A percentile compares a stretch with the other conserved stretches of the same genome.
Conservation (phyloP, 148 eudicot species). For the Nepenthes gracilis region DNA sequence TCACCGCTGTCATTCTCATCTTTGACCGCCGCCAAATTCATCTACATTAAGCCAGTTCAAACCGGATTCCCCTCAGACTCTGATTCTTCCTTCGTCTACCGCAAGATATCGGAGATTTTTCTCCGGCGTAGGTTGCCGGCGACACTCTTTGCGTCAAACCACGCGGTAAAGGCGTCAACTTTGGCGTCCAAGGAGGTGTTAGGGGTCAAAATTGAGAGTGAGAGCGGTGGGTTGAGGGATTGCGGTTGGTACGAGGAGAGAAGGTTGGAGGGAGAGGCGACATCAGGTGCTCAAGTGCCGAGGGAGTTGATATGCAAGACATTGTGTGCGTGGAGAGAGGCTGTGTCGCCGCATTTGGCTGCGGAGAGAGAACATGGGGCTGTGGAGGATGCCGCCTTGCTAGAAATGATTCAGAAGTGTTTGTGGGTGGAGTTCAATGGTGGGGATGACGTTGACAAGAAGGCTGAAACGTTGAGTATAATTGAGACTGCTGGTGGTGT, state of each 20-base stretch:
- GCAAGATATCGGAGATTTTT: conserved; percentile 30
- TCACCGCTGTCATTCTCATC: conserved; percentile 9
- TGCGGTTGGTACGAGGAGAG: conserved; percentile 43
- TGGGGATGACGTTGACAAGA: conserved; percentile 4
- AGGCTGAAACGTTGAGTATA: conserved; percentile 31
- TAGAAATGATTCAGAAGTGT: conserved; percentile 41
- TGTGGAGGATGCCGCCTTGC: conserved; percentile 41
- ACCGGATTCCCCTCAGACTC: conserved; percentile 87
- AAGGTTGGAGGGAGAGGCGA: conserved; percentile 25
- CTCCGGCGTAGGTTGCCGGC: conserved; percentile 10
- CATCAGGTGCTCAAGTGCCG: conserved; percentile 4
- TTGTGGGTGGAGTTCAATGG: conserved; percentile 22
- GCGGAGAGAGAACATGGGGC: conserved; percentile 54
- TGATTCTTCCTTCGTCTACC: conserved; percentile 64
- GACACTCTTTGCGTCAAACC: conserved; percentile 44
- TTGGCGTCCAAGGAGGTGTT: conserved; percentile 17
- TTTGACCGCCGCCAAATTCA: conserved; percentile 13
- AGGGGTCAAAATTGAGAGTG: conserved; percentile 8
- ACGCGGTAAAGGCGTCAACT: conserved; percentile 20
- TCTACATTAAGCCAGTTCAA: conserved; percentile 76
- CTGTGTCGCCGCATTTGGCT: conserved; percentile 86
- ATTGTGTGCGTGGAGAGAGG: conserved; percentile 70
- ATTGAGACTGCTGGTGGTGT: conserved; percentile 98
- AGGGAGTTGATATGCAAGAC: conserved; percentile 60
- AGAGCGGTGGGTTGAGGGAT: conserved; percentile 19